phyloP scores from a whole-genome alignment of 2,329 filamentous ascomycete species.

The Colletotrichum ledebouriae region DNA sequence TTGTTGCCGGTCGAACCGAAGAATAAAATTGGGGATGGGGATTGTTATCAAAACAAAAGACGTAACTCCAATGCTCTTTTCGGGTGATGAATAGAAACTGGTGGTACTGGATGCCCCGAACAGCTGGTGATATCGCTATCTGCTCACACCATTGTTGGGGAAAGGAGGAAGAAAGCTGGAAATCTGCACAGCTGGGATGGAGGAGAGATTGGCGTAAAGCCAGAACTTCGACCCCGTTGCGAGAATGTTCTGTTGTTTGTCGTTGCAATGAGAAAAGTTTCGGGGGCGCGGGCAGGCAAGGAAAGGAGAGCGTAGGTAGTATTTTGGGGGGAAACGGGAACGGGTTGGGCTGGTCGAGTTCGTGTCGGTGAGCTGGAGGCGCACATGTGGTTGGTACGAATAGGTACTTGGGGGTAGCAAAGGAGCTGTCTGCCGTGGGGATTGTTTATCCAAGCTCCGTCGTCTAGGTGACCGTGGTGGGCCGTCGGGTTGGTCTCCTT shows the following conservation, averaged over 20 bases:
- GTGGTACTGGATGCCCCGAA: slow-evolving; percentile 9
- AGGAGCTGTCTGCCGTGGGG: slow-evolving; percentile 24
- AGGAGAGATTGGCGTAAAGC: slow-evolving; percentile 31
- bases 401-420: slow-evolving; percentile 6
- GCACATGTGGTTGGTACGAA: slow-evolving; percentile 24
- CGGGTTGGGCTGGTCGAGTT: slow-evolving; percentile 31
- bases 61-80: slow-evolving; percentile 24
- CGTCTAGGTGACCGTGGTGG: slow-evolving; percentile 35
- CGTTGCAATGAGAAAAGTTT: slow-evolving; percentile 23
- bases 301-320: background rate
- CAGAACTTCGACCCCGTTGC: slow-evolving; percentile 31
- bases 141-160: slow-evolving; percentile 37
- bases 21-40: slow-evolving; percentile 10
- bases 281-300: background rate
- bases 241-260: slow-evolving; percentile 20
- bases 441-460: slow-evolving; percentile 40
- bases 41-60: slow-evolving; percentile 1
- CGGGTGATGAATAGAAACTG: slow-evolving; percentile 23
- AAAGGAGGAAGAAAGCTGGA: background rate
- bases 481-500: background rate
- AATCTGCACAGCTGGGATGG: background rate
- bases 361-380: slow-evolving; percentile 36
- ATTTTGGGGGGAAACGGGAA: slow-evolving; percentile 5
- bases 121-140: slow-evolving; percentile 17
- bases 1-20: slow-evolving; percentile 14